These are phyloP conservation scores for Ustilago xerochloae DNA, from an alignment of 1,284 basidiomycete genomes.

Conservation along the genomic window DNA sequence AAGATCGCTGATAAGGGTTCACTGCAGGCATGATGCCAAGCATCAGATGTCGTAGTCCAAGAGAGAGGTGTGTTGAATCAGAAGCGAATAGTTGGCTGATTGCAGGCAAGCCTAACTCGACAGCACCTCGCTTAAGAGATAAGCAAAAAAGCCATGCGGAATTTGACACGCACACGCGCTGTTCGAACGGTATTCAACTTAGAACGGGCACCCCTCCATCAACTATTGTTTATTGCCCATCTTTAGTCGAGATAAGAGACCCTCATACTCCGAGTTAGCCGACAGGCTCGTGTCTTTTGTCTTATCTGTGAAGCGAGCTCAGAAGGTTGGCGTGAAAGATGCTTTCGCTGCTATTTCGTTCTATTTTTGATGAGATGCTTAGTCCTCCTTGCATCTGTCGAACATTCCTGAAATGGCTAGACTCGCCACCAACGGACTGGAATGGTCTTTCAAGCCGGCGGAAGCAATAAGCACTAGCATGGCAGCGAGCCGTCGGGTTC, in stretches of 20 bases:
- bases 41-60: background rate
- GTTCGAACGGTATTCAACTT: background rate
- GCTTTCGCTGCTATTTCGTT: too few relatives aligned
- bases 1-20: background rate
- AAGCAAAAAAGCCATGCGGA: constrained; percentile 1
- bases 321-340: background rate
- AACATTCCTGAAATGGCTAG: background rate
- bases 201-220: background rate
- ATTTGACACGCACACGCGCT: background rate
- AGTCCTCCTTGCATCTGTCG: background rate
- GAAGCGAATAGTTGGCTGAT: background rate
- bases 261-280: too few relatives aligned
- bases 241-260: background rate
- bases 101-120: too few relatives aligned
- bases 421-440: background rate
- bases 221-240: too few relatives aligned
- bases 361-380: too few relatives aligned
- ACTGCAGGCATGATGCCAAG: too few relatives aligned
- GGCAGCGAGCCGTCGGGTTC: background rate
- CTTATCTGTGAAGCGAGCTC: background rate
- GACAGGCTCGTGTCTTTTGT: background rate
- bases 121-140: background rate
- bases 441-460: background rate
- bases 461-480: background rate
- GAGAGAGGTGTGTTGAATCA: background rate